Evolutionary conservation across 805 yeast genomes (phyloP).

Genomic region (Debaryomyces hansenii): DNA sequence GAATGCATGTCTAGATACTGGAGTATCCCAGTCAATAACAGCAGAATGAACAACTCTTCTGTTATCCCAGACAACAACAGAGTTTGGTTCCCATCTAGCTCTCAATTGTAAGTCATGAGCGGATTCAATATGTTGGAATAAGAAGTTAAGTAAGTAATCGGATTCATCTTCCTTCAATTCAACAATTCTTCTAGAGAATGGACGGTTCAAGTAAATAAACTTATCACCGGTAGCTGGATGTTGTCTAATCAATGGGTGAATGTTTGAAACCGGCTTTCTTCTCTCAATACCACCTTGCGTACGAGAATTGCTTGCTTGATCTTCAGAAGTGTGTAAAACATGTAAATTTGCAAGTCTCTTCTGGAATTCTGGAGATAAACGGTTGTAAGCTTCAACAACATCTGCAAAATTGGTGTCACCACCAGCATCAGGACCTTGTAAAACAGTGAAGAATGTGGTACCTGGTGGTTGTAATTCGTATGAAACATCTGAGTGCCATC

Average conservation of each 20-base stretch:
- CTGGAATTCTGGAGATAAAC: conserved; percentile 67
- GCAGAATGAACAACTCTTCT: conserved; percentile 71
- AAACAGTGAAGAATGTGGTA: conserved; percentile 61
- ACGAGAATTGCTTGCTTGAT: conserved; percentile 62
- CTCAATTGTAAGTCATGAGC: conserved; percentile 65
- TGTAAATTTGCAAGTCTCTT: conserved; percentile 58
- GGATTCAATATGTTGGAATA: conserved; percentile 52
- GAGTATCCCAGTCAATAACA: conserved; percentile 67
- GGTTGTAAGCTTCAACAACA: conserved; percentile 65
- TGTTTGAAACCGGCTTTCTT: conserved; percentile 59
- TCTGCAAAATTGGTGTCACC: conserved; percentile 84
- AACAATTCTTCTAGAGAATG: conserved; percentile 64
- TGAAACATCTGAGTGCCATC: conserved; percentile 75
- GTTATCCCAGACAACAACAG: conserved; percentile 80
- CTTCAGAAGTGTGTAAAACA: conserved; percentile 69
- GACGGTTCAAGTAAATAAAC: conserved; percentile 54
- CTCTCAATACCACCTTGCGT: conserved; percentile 62
- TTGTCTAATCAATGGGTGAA: conserved; percentile 69
- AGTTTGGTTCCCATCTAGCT: conserved; percentile 67
- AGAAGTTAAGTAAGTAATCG: conserved; percentile 55
- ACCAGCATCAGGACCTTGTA: conserved; percentile 60
- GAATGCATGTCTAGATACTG: conserved; percentile 68
- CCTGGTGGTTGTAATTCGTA: conserved; percentile 76
- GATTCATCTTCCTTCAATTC: conserved; percentile 76
- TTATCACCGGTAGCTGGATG: conserved; percentile 73